Conservation (phyloP, 1,284 basidiomycete species). For the Trametes hirsuta region DNA sequence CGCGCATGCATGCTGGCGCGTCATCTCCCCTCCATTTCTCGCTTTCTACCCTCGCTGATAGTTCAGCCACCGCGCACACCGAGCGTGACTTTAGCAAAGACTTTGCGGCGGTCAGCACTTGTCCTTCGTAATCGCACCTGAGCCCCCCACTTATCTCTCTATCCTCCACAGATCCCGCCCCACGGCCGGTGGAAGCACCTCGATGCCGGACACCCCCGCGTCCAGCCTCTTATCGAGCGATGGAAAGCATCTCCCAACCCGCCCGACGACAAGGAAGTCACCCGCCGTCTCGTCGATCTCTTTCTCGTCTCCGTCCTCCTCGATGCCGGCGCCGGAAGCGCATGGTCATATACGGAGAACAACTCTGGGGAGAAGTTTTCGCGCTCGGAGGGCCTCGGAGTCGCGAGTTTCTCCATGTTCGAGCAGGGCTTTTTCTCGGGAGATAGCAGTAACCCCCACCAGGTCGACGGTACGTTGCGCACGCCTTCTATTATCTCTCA, state of each 20-base stretch:
- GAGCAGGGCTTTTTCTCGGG: conserved; percentile 80
- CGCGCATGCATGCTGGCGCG: too few relatives aligned
- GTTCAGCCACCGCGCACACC: too few relatives aligned
- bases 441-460: conserved; percentile 61
- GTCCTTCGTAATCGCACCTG: neutral
- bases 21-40: too few relatives aligned
- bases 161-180: conserved; percentile 69
- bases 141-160: neutral
- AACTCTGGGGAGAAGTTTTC: conserved; percentile 61
- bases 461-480: conserved; percentile 71
- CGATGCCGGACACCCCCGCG: conserved; percentile 65
- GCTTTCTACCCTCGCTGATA: too few relatives aligned
- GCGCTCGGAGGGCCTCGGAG: conserved; percentile 90
- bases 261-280: conserved; percentile 62
- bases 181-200: conserved; percentile 94
- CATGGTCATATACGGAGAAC: conserved; percentile 79
- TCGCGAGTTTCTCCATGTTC: conserved; percentile 94
- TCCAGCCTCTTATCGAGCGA: conserved; percentile 58
- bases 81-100: conserved; percentile 84
- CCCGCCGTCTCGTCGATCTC: conserved; percentile 82
- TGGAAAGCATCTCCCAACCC: conserved; percentile 55
- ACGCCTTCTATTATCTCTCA: neutral
- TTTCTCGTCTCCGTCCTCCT: conserved; percentile 93
- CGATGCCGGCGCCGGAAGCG: conserved; percentile 90
- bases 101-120: conserved; percentile 58